Evolutionary conservation across 345 rosid species (phyloP).

Genomic region (Gossypioides kirkii): DNA sequence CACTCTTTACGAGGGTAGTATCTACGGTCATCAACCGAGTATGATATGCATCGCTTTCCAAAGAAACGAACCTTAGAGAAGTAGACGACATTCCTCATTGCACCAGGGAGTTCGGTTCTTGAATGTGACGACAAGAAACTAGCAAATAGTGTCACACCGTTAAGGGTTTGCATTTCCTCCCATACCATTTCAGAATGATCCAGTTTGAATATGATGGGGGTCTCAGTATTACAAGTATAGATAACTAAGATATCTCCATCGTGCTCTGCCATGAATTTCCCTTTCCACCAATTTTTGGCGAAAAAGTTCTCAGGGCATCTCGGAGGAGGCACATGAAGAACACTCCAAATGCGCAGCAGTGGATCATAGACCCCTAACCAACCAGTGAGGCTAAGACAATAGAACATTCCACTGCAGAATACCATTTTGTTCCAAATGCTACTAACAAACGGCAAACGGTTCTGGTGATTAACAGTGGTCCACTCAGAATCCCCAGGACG

Average conservation of each 20-base stretch:
- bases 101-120: conserved; percentile 46
- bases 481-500: conserved; percentile 52
- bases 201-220: conserved; percentile 53
- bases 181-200: conserved; percentile 39
- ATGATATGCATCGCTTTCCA: conserved; percentile 63
- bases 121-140: conserved; percentile 55
- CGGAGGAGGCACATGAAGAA: conserved; percentile 58
- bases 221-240: conserved; percentile 48
- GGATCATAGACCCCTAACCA: conserved; percentile 59
- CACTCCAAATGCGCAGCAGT: conserved; percentile 37
- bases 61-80: conserved; percentile 67
- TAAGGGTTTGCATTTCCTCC: conserved; percentile 53
- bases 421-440: conserved; percentile 62
- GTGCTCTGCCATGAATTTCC: conserved; percentile 50
- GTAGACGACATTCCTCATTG: conserved; percentile 52
- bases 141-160: conserved; percentile 58
- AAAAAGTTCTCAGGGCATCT: conserved; percentile 46
- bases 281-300: conserved; percentile 55
- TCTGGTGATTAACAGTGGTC: conserved; percentile 54
- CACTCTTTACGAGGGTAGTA: conserved; percentile 60
- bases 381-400: conserved; percentile 54
- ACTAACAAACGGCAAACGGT: conserved; percentile 55
- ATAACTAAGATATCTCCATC: conserved; percentile 51
- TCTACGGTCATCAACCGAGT: conserved; percentile 41
- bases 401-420: conserved; percentile 47